phyloP scores from a whole-genome alignment of 2,329 filamentous ascomycete species.

The Aspergillus ruber region DNA sequence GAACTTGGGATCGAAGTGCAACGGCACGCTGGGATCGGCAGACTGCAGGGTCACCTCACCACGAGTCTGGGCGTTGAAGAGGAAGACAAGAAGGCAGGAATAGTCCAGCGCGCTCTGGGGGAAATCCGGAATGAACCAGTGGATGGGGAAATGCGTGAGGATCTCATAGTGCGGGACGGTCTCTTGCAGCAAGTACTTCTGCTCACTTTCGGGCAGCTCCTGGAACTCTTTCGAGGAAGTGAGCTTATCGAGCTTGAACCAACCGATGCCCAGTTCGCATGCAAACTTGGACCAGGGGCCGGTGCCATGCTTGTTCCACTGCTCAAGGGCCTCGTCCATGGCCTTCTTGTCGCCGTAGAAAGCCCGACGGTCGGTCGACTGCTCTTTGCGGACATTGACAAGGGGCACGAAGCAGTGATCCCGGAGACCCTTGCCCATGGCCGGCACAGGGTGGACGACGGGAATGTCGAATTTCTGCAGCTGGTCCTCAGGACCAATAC shows the following conservation, averaged over 20 bases:
- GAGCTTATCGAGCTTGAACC: slow-evolving; percentile 39
- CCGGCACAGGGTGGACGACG: slow-evolving; percentile 33
- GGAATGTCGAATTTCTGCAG: slow-evolving; percentile 38
- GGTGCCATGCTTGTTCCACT: slow-evolving; percentile 15
- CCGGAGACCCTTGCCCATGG: slow-evolving; percentile 34
- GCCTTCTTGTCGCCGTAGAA: background rate
- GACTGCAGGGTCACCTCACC: slow-evolving; percentile 52
- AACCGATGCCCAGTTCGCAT: slow-evolving; percentile 29
- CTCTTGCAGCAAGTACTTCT: slow-evolving; percentile 41
- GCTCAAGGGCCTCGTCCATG: background rate
- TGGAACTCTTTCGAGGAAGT: slow-evolving; percentile 44
- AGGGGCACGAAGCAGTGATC: background rate
- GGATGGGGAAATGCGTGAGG: slow-evolving; percentile 42
- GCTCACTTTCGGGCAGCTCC: slow-evolving; percentile 39
- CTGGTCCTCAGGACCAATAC: slow-evolving; percentile 41
- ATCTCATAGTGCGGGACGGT: slow-evolving; percentile 56
- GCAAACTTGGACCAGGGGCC: slow-evolving; percentile 29
- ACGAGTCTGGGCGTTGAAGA: slow-evolving; percentile 49
- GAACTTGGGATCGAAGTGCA: slow-evolving; percentile 50
- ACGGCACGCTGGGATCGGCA: slow-evolving; percentile 44
- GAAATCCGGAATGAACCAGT: slow-evolving; percentile 37
- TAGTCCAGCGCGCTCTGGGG: slow-evolving; percentile 34
- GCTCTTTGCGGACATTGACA: background rate
- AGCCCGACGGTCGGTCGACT: background rate
- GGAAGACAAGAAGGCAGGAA: slow-evolving; percentile 40